Conservation (phyloP, 2,329 filamentous ascomycete species). For the Pestalotiopsis fici region DNA sequence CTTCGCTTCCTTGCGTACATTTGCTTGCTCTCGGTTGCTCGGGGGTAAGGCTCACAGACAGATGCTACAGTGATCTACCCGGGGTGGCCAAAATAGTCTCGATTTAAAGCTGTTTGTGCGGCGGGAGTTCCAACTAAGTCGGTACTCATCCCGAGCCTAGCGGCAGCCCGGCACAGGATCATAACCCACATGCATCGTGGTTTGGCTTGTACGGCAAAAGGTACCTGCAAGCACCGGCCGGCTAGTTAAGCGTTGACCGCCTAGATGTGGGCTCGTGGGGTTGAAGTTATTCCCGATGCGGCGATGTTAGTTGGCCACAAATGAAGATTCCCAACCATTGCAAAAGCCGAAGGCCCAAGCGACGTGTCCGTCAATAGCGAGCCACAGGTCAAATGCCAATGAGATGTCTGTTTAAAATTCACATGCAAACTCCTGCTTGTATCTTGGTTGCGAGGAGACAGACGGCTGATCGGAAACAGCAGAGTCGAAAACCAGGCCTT, state of each 20-base stretch:
- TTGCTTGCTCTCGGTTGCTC: background rate
- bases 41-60: background rate
- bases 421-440: background rate
- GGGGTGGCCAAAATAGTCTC: background rate
- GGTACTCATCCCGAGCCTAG: background rate
- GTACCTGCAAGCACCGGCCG: no score
- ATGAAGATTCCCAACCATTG: background rate
- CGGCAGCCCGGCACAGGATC: background rate
- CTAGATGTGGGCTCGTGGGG: no score
- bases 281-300: background rate
- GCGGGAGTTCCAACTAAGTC: background rate
- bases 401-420: background rate
- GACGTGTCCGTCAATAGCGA: background rate
- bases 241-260: no score
- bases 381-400: no score
- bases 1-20: background rate
- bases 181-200: background rate
- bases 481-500: no score
- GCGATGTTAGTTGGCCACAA: background rate
- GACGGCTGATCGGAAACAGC: no score
- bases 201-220: no score
- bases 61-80: background rate
- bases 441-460: background rate
- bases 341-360: background rate
- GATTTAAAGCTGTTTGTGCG: background rate